A percentile compares a stretch with the other conserved stretches of the same genome.
These are phyloP conservation scores for Porpolomopsis calyptriformis DNA, from an alignment of 768 basidiomycete genomes.

Conservation along the genomic window DNA sequence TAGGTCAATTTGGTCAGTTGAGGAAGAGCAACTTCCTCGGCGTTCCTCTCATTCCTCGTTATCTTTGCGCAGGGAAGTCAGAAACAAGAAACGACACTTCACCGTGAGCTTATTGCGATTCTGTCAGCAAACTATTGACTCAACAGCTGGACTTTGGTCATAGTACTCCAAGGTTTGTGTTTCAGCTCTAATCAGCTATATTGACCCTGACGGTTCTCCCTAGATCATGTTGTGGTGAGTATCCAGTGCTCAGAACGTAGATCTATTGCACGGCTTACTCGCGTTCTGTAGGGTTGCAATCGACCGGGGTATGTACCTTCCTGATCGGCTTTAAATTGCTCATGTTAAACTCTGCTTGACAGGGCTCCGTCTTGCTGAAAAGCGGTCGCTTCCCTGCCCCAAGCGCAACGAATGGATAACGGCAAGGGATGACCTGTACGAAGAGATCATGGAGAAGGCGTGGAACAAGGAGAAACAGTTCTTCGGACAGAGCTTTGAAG, in stretches of 20 bases:
- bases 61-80: constrained; percentile 63
- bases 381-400: constrained; percentile 84
- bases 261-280: background rate
- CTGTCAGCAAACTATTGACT: background rate
- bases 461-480: constrained; percentile 63
- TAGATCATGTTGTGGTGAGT: constrained; percentile 83
- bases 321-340: background rate
- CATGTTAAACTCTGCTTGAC: background rate
- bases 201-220: constrained; percentile 8
- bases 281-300: constrained; percentile 68
- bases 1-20: constrained; percentile 75
- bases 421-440: constrained; percentile 77
- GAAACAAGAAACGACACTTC: constrained; percentile 76
- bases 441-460: constrained; percentile 84
- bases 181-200: background rate
- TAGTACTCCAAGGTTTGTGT: constrained; percentile 69
- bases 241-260: no score
- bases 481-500: constrained; percentile 90
- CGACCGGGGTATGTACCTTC: constrained; percentile 56
- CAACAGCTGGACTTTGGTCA: background rate
- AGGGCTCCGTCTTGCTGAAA: constrained; percentile 87
- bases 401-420: constrained; percentile 58
- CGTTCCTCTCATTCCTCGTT: background rate
- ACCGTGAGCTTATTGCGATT: constrained; percentile 40
- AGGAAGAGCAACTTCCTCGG: background rate